phyloP scores from a whole-genome alignment of 768 basidiomycete species.

The Butyriboletus loyo region DNA sequence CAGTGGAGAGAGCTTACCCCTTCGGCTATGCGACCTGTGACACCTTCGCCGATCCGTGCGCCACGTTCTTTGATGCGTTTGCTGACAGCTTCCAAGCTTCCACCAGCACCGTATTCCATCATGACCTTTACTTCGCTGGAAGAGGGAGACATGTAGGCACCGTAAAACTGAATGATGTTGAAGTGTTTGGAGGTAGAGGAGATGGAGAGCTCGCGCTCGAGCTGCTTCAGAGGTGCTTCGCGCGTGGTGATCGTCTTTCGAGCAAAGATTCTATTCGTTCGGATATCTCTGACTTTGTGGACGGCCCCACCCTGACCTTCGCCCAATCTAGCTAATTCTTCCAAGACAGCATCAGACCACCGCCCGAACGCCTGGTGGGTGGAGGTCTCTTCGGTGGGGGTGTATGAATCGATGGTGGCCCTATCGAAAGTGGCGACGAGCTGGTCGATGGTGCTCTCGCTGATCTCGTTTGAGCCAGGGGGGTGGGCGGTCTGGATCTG shows the following conservation, averaged over 20 bases:
- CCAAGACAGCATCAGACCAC: conserved; percentile 71
- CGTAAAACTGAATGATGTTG: conserved; percentile 91
- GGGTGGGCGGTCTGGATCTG: conserved; percentile 36
- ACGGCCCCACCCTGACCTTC: conserved; percentile 98
- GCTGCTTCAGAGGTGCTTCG: conserved; percentile 88
- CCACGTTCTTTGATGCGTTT: conserved; percentile 77
- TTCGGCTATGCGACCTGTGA: conserved; percentile 89
- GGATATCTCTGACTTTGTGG: conserved; percentile 85
- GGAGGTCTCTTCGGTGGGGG: conserved; percentile 36
- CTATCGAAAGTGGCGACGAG: conserved; percentile 32
- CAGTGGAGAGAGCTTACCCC: conserved; percentile 55
- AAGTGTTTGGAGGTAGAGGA: conserved; percentile 78
- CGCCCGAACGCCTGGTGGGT: conserved; percentile 29
- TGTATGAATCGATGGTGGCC: conserved; percentile 31
- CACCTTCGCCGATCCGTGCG: conserved; percentile 79
- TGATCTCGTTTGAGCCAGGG: conserved; percentile 22
- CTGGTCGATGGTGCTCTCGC: conserved; percentile 37
- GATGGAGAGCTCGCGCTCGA: conserved; percentile 89
- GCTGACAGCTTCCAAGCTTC: conserved; percentile 86
- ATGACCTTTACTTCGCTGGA: conserved; percentile 92
- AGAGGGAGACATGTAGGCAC: conserved; percentile 84
- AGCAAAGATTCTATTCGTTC: conserved; percentile 79
- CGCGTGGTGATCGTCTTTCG: conserved; percentile 92
- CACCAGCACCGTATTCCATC: conserved; percentile 88
- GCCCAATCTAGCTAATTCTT: conserved; percentile 76